phyloP scores from a whole-genome alignment of 2,329 filamentous ascomycete genomes.

The Aspergillus fumigatus region DNA sequence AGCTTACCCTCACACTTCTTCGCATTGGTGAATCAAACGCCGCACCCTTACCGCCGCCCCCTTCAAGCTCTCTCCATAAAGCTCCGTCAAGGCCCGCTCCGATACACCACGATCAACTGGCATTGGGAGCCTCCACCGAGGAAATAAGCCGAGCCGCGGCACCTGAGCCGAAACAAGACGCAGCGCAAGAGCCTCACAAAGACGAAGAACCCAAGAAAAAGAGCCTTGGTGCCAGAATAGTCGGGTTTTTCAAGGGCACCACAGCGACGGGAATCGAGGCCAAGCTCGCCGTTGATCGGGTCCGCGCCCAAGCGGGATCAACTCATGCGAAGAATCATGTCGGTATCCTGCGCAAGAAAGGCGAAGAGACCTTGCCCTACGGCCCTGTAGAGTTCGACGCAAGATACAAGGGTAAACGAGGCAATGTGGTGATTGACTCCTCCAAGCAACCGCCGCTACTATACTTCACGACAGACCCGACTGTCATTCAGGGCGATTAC shows the following conservation, averaged over 20 bases:
- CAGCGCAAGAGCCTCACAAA: neutral
- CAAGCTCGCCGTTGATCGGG: conserved; percentile 64
- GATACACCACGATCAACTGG: conserved; percentile 51
- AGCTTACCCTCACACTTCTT: conserved; percentile 74
- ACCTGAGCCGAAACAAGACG: conserved; percentile 44
- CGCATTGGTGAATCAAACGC: conserved; percentile 78
- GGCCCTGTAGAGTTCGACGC: conserved; percentile 71
- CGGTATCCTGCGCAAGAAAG: conserved; percentile 58
- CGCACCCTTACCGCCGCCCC: conserved; percentile 66
- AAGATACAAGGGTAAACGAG: conserved; percentile 65
- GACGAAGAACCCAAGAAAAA: conserved; percentile 15
- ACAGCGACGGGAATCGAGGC: conserved; percentile 70
- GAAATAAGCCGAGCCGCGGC: conserved; percentile 63
- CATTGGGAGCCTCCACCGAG: conserved; percentile 58
- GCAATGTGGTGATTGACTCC: conserved; percentile 62
- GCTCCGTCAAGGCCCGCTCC: conserved; percentile 50
- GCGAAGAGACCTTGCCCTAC: conserved; percentile 37
- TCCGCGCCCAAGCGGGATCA: conserved; percentile 60
- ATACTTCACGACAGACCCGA: conserved; percentile 54
- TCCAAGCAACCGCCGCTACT: conserved; percentile 43
- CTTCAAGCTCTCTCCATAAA: conserved; percentile 35
- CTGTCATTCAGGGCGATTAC: conserved; percentile 31
- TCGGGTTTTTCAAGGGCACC: conserved; percentile 64
- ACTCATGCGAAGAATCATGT: conserved; percentile 64
- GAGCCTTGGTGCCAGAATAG: conserved; percentile 45